Conservation (phyloP, 2,329 filamentous ascomycete genomes). For the Clonostachys sp. region DNA sequence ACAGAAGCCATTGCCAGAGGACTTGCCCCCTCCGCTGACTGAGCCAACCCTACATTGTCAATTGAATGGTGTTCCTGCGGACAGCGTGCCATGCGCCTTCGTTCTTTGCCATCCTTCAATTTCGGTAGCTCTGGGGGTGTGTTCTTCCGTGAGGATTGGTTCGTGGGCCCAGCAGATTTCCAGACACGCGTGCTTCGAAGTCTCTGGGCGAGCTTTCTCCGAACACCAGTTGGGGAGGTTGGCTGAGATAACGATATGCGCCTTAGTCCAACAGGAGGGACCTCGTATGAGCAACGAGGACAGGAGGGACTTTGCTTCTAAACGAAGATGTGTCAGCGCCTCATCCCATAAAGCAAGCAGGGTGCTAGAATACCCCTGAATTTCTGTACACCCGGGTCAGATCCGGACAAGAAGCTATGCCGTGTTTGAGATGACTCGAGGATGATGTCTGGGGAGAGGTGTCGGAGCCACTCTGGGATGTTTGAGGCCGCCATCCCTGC, state of each 20-base stretch:
- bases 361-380: not conserved
- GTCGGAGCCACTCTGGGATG: not conserved
- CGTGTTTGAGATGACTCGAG: not conserved
- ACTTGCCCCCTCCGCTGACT: conserved; percentile 10
- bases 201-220: conserved; percentile 12
- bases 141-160: not conserved
- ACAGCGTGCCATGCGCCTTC: conserved; percentile 20
- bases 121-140: not conserved
- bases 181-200: conserved; percentile 15
- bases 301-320: no score
- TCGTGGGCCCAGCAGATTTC: conserved; percentile 11
- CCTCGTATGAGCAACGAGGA: no score
- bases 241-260: conserved; percentile 12
- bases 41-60: conserved; percentile 1
- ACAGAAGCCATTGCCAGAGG: conserved; percentile 17
- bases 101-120: conserved; percentile 14
- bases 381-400: not conserved
- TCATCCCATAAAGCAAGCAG: no score
- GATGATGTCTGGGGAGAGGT: not conserved
- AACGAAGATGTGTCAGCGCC: no score
- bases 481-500: not conserved
- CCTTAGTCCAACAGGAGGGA: no score
- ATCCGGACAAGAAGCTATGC: not conserved
- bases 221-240: conserved; percentile 12
- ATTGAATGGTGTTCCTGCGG: conserved; percentile 13